phyloP scores from a whole-genome alignment of 192 early-diverging fungal species.

The Entomortierella lignicola region DNA sequence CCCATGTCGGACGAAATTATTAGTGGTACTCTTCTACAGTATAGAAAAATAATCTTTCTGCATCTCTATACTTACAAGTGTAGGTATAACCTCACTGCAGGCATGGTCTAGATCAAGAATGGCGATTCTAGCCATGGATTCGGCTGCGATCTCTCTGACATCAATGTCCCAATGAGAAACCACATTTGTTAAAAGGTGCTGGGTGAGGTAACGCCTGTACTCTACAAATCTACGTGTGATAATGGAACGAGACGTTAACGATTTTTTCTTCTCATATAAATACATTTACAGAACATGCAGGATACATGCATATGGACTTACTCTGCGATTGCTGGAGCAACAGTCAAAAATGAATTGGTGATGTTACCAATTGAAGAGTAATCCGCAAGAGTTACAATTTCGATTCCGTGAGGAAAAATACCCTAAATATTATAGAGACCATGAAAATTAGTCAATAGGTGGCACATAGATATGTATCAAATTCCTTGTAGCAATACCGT shows the following conservation, averaged over 20 bases:
- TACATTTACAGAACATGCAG: background rate
- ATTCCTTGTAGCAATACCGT: too few relatives aligned
- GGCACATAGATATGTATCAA: too few relatives aligned
- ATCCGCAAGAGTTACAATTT: constrained; percentile 90
- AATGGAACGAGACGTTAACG: background rate
- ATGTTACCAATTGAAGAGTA: constrained; percentile 93
- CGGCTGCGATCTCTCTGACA: constrained; percentile 82
- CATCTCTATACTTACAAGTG: constrained; percentile 59
- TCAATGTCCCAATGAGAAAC: constrained; percentile 89
- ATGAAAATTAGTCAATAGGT: background rate
- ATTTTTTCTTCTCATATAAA: background rate
- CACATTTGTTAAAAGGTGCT: constrained; percentile 74
- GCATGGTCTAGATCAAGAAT: constrained; percentile 68
- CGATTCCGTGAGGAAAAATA: constrained; percentile 93
- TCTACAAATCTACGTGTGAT: constrained; percentile 68
- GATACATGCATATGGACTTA: constrained; percentile 28
- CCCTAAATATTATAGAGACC: constrained; percentile 57
- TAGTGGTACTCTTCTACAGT: too few relatives aligned
- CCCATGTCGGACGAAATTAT: background rate
- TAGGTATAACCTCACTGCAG: constrained; percentile 63
- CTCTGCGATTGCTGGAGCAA: constrained; percentile 80
- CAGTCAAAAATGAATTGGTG: constrained; percentile 75
- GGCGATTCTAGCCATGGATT: constrained; percentile 75
- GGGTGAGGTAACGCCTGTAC: constrained; percentile 79
- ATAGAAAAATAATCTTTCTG: background rate